A percentile compares a stretch with the other conserved stretches of the same genome.
These are phyloP conservation scores for Debaryomycetaceae sp. DNA, from an alignment of 1,139 yeast species.

Conservation along the genomic window DNA sequence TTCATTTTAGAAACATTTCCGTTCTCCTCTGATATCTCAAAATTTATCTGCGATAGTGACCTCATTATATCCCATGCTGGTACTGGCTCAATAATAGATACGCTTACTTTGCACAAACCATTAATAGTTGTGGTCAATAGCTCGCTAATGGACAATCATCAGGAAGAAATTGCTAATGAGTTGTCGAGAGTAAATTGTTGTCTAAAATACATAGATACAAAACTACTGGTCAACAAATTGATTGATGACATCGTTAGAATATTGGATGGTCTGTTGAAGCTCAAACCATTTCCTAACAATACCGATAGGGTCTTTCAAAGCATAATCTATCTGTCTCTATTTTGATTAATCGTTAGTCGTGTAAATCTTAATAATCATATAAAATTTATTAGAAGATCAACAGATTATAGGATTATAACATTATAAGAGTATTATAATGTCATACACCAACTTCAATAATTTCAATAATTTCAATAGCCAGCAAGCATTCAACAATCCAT, in stretches of 20 bases:
- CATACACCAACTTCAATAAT: neutral
- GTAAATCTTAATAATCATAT: neutral
- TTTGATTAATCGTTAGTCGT: neutral
- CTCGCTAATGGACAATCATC: constrained; percentile 81
- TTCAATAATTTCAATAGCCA: neutral
- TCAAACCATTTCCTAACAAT: neutral
- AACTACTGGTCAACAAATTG: neutral
- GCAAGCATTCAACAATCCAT: neutral
- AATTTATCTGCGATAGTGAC: constrained; percentile 39
- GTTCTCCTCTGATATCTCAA: constrained; percentile 40
- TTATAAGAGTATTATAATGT: neutral
- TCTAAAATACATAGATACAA: constrained; percentile 5
- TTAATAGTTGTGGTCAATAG: constrained; percentile 72
- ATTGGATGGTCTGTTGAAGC: neutral
- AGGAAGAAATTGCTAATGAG: constrained; percentile 67
- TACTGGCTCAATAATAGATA: constrained; percentile 87
- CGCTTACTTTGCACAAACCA: constrained; percentile 52
- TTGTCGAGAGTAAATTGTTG: constrained; percentile 30
- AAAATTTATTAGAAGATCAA: no score
- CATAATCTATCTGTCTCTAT: neutral
- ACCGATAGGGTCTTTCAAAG: neutral
- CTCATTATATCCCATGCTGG: constrained; percentile 88
- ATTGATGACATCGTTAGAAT: neutral
- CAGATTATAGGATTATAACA: no score
- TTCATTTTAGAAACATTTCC: constrained; percentile 36